Evolutionary conservation across 192 early-diverging fungal species (phyloP).

Genomic region (Coemansia sp.): DNA sequence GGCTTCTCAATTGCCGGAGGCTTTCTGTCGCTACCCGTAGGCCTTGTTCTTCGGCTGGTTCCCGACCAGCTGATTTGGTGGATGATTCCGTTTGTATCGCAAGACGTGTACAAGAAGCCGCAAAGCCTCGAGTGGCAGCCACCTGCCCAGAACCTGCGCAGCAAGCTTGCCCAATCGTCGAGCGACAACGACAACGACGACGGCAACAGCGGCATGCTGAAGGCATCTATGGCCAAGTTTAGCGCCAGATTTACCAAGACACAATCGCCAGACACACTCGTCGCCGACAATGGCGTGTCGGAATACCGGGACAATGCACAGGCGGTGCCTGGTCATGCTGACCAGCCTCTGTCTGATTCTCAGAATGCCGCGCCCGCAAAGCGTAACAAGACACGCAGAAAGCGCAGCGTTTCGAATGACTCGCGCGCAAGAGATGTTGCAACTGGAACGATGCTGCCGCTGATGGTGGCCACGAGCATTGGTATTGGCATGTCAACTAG

Average conservation of each 20-base stretch:
- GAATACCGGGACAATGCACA: not conserved
- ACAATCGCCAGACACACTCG: not conserved
- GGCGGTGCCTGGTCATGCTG: not conserved
- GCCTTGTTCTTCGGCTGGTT: constrained; percentile 80
- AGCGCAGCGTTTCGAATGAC: constrained; percentile 40
- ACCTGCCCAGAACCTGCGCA: constrained; percentile 50
- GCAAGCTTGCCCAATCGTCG: constrained; percentile 25
- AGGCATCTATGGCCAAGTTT: constrained; percentile 31
- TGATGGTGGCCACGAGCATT: constrained; percentile 51
- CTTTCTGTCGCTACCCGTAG: constrained; percentile 77
- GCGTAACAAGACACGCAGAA: constrained; percentile 18
- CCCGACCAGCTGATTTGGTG: constrained; percentile 69
- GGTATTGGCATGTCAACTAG: constrained; percentile 56
- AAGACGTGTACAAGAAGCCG: constrained; percentile 53
- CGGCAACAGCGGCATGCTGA: constrained; percentile 13
- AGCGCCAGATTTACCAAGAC: constrained; percentile 28
- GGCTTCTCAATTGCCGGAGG: constrained; percentile 78
- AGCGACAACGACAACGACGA: constrained; percentile 6
- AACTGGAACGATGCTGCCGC: constrained; percentile 51
- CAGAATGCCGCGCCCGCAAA: not conserved
- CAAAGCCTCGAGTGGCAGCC: constrained; percentile 51
- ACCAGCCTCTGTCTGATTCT: constrained; percentile 5
- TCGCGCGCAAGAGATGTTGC: constrained; percentile 29
- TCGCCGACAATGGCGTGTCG: not conserved
- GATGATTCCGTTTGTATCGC: constrained; percentile 52